Evolutionary conservation across 148 eudicot genomes (phyloP), one percentile per base, ranked within the genome.

Genomic region (Vaccinium macrocarpon): DNA sequence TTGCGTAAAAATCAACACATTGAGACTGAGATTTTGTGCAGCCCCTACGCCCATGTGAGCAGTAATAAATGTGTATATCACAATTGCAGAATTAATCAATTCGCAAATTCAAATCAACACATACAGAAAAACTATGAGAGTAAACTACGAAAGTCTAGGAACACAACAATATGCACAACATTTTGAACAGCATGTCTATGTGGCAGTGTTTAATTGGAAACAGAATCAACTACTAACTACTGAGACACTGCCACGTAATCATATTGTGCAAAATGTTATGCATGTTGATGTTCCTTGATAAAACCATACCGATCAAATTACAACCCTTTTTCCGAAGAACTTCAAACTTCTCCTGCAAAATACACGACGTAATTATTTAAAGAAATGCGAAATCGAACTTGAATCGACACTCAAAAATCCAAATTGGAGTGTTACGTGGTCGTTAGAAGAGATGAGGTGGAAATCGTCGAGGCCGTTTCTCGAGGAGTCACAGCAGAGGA

Each of bases 291-390:
- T 42, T 42, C 46, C 46, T 42, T 42, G 46, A 42, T 6, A 4
- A 82, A 66, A 11, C 11, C 82, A 51, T 93, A 97, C 99, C 99
- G 46, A 97, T 86, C 89, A 97, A 89, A 86, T 90, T 92, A 88
- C 98, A 97, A 9, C 96, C 96, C 86, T 95, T 97, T 5, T 89
- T 86, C 82, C 86, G 86, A 75, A 97, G 88, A 80, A 87, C 90
- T 82, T 92, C 91, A 81, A 95, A 97, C 89, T 97, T 95, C 52
- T 92, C 98, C 99, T 97, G 87, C 82, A 82, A 86, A 74, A 85
- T 38, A 71, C 21, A 64, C 61, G 78, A 29, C 8, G 71, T 0
- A 38, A 23, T 7, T 51, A 32, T 8, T 2, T 21, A 6, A 8
- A 10, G 50, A 74, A 84, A 78, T 23, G 14, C 51, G 14, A 76